phyloP scores from a whole-genome alignment of 2,329 filamentous ascomycete genomes.

The Chrysosphaeria jannelii region DNA sequence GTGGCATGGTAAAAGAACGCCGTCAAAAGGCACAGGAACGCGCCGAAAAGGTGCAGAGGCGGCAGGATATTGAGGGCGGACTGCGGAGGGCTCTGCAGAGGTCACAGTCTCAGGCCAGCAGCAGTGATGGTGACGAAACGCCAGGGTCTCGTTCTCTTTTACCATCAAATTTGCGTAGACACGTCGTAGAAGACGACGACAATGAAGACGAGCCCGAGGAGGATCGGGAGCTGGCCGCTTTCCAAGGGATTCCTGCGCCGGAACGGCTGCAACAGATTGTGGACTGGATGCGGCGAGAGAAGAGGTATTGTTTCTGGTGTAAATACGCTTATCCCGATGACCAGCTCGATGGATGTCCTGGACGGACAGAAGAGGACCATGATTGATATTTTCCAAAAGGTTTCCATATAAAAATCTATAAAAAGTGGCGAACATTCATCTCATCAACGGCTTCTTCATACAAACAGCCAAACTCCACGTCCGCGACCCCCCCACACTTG shows the following conservation, averaged over 20 bases:
- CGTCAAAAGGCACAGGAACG: conserved; percentile 39
- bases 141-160: conserved; percentile 17
- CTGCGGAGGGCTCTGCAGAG: conserved; percentile 1
- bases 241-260: conserved; percentile 33
- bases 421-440: conserved; percentile 7
- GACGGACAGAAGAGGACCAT: conserved; percentile 58
- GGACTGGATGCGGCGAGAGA: conserved; percentile 33
- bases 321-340: conserved; percentile 51
- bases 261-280: conserved; percentile 40
- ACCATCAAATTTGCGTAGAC: conserved; percentile 13
- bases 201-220: conserved; percentile 33
- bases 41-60: conserved; percentile 31
- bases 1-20: conserved; percentile 38
- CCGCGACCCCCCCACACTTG: conserved; percentile 2
- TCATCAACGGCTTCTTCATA: conserved; percentile 6
- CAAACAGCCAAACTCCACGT: conserved; percentile 4
- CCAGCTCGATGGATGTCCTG: conserved; percentile 67
- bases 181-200: conserved; percentile 33
- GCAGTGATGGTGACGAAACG: conserved; percentile 46
- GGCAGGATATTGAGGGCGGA: conserved; percentile 8
- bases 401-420: conserved; percentile 1
- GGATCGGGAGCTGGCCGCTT: conserved; percentile 47
- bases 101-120: conserved; percentile 26
- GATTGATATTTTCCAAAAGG: conserved; percentile 11
- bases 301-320: conserved; percentile 89